Base-by-base conservation (phyloP, 345 rosid species). In the Hibiscus tridactylites region DNA sequence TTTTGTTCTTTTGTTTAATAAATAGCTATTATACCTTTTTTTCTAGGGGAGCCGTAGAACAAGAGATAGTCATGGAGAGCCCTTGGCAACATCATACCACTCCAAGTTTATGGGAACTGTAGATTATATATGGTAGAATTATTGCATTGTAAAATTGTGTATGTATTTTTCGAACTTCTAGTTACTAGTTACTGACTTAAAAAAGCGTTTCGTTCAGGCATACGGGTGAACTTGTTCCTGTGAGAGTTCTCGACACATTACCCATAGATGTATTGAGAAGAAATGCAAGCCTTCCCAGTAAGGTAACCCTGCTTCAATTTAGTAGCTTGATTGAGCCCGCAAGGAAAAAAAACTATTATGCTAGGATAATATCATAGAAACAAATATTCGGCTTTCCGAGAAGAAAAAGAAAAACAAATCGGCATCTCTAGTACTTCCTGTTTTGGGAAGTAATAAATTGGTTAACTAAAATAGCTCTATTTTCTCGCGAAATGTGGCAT, bases 81-180 rank as follows among this genome's bases (percentile, higher is more conserved):
- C 99, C 62, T 83, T 89, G 78, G 98, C 92, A 73, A 94, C 98
- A 69, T 88, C 98, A 6, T 88, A 83, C 78, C 98, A 94, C 80
- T 87, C 93, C 67, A 79, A 78, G 81, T 94, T 91, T 79, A 82
- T 85, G 77, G 98, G 96, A 81, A 91, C 98, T 61, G 97, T 91
- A 75, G 98, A 94, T 80, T 91, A 94, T 71, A 91, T 94, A 68
- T 94, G 97, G 98, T 94, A 85, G 58, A 68, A 65, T 17, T 60
- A 50, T 73, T 64, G n/a, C 35, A 29, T 15, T 26, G 31, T 75
- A 24, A 17, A 21, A 26, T n/a, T 31, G 13, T 52, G 29, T 57
- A 8, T 61, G 21, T 49, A 39, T 42, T 72, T 65, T 6, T 1
- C 11, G 16, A 47, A 16, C 26, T 72, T 21, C 17, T 42, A 21